Evolutionary conservation across 306 rosid species (phyloP), one percentile per base, ranked within the genome.

Genomic region (Potentilla sterilis): DNA sequence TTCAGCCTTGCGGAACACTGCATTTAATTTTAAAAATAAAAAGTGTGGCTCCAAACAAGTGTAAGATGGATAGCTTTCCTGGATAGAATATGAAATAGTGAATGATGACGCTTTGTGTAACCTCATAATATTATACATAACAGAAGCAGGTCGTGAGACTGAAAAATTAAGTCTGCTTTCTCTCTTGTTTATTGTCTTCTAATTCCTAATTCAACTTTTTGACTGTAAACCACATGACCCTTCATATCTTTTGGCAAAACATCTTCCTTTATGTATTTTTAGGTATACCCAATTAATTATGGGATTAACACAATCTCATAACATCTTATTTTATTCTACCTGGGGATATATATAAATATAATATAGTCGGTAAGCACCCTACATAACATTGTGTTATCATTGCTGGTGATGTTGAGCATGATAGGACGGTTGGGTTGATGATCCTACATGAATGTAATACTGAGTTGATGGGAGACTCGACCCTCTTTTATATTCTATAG

Each of bases 1-100:
- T 62, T 75, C 59, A 34, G 16, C 58, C 64, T 46, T 70, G 74
- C 48, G 47, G 73, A 58, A 66, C 6, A 43, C 15, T 21, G 14
- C 22, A 69, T 67, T 41, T 79, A 51, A 24, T 1, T 54, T 1
- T 15, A 1, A 4, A 49, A 15, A 75, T 57, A 57, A 74, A 58
- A 48, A 13, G 32, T 52, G 24, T 58, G 9, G 38, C 67, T 49
- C 44, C 74, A 32, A 18, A 21, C 21, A 32, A 48, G 32, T 34
- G 12, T 18, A 18, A 62, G 21, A 47, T 70, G 74, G 32, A 28
- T 61, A 69, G 24, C 28, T 69, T 28, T 69, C 21, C 38, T 0
- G 34, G 32, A 67, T 58, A 21, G 37, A 14, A 28, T 22, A 43
- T 21, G n/a, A 24, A 67, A 35, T 49, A 49, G 46, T 42, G 54